Conservation (phyloP, 148 eudicot genomes). For the Limonium bicolor region DNA sequence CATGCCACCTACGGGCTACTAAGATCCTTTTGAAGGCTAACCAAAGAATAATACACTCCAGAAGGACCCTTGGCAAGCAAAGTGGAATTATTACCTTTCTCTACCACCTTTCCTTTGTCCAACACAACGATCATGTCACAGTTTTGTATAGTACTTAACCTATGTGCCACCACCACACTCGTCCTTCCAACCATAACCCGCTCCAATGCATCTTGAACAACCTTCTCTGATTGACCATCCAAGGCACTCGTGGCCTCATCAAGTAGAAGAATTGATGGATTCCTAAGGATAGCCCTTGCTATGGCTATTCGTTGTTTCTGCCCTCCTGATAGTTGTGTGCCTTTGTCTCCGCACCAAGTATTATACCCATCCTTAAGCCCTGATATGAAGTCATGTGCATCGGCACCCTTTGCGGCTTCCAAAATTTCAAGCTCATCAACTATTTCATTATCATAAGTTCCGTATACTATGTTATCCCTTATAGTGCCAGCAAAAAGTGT, state of each 20-base stretch:
- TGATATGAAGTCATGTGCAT: slow-evolving; percentile 28
- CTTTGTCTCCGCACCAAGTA: slow-evolving; percentile 32
- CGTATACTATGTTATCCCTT: slow-evolving; percentile 24
- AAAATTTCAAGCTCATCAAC: slow-evolving; percentile 21
- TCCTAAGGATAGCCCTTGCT: slow-evolving; percentile 29
- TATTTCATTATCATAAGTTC: slow-evolving; percentile 11
- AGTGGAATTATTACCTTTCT: slow-evolving; percentile 38
- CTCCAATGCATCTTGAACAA: slow-evolving; percentile 30
- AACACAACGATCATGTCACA: slow-evolving; percentile 52
- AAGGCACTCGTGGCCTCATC: slow-evolving; percentile 38
- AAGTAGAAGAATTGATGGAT: slow-evolving; percentile 22
- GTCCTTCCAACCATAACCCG: slow-evolving; percentile 25
- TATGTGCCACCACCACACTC: slow-evolving; percentile 29
- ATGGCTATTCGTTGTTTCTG: slow-evolving; percentile 31
- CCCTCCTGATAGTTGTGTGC: slow-evolving; percentile 29
- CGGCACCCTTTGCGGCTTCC: slow-evolving; percentile 25
- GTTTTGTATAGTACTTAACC: slow-evolving; percentile 40
- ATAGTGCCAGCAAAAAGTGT: slow-evolving; percentile 27
- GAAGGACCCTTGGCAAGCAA: slow-evolving; percentile 31
- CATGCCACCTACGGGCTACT: too few species aligned
- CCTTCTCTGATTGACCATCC: slow-evolving; percentile 17
- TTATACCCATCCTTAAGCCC: slow-evolving; percentile 20
- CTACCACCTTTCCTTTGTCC: slow-evolving; percentile 44
- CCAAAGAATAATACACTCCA: slow-evolving; percentile 31
- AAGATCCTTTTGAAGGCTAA: slow-evolving; percentile 33